Evolutionary conservation across 208 protist species (phyloP).

Genomic region (Herpetomonas tarakana): DNA sequence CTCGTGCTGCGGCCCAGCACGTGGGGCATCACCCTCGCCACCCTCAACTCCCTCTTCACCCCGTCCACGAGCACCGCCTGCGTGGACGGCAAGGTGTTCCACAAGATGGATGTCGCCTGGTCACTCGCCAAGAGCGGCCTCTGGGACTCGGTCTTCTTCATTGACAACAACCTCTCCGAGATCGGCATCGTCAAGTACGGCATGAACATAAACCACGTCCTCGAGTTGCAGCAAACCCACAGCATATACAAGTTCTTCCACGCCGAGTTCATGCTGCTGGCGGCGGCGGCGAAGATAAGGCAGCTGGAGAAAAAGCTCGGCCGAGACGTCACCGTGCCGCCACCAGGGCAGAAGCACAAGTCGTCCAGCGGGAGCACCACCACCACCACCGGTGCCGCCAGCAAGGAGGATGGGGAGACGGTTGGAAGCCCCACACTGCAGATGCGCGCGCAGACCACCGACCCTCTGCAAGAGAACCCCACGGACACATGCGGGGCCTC

Average conservation of each 20-base stretch:
- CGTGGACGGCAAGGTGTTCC: constrained; percentile 67
- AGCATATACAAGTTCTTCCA: constrained; percentile 57
- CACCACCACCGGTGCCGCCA: not conserved
- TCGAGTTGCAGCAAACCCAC: constrained; percentile 33
- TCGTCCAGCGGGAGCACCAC: not conserved
- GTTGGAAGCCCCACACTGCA: not conserved
- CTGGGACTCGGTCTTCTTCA: constrained; percentile 85
- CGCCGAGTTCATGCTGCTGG: constrained; percentile 52
- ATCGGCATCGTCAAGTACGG: constrained; percentile 64
- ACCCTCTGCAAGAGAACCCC: not conserved
- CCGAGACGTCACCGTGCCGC: constrained; percentile 33
- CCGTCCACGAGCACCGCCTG: constrained; percentile 68
- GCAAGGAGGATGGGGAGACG: constrained; percentile 6
- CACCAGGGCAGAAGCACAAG: not conserved
- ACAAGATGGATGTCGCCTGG: constrained; percentile 84
- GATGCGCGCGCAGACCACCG: not conserved
- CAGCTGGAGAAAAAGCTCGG: constrained; percentile 32
- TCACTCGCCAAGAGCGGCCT: constrained; percentile 64
- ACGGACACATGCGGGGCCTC: not conserved
- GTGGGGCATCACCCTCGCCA: constrained; percentile 75
- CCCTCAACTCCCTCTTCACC: constrained; percentile 52
- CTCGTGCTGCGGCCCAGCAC: constrained; percentile 66
- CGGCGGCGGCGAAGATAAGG: constrained; percentile 44
- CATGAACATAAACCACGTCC: constrained; percentile 47
- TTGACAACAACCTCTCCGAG: constrained; percentile 87